Evolutionary conservation across 1,284 basidiomycete genomes (phyloP), one percentile per base, ranked within the genome.

Genomic region (Papiliotrema nemorosa): DNA sequence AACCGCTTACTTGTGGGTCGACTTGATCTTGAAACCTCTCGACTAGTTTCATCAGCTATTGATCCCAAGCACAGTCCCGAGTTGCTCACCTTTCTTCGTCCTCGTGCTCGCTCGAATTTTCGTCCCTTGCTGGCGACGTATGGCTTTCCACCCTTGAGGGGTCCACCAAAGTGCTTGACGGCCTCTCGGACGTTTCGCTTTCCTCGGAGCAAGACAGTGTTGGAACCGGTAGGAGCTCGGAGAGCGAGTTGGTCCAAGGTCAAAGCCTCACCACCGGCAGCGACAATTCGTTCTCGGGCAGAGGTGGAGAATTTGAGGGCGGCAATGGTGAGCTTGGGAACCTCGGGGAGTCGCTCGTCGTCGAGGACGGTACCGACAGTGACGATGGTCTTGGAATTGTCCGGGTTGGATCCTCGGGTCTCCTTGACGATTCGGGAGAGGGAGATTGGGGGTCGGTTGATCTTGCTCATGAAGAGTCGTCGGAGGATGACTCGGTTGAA

Each of bases 401-500:
- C 84, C 59, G 90, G 84, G 59, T 82, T 78, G 51, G 84, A 82
- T 60, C 78, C 80, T 53, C 80, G 73, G 48, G 88, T 89, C 77
- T 91, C 86, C 77, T 85, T 90, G 59, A 85, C 78, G 68, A 96
- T 88, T 72, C 87, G 83, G 57, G 91, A 96, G 67, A 97, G 81
- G 67, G 94, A 97, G 62, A 98, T 79, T 53, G 96, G 96, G 49
- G 96, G 91, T 62, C 91, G 90, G 85, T 98, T 98, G 55, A 69
- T 67, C 63, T 73, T 73, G 75, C 89, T 92, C 78, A 93, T 87
- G 82, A 92, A 98, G 58, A 98, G 86, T 57, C 94, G 88, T 78
- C 87, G 90, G 72, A 99, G 90, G 78, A 99, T 81, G 72, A 85
- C 88, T 85, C 94, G 91, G 89, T 99, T 99, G 82, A 99, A 99